These are phyloP conservation scores for carrot (Daucus carota) DNA, from an alignment of 129 eudicot species.

Conservation along the genomic window DH1_v3.0 NC_030386.2:24558501-24559000, in stretches of 20 bases:
- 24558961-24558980: conserved; percentile 37
- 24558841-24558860: conserved; percentile 96
- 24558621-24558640: background rate
- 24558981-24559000: conserved; percentile 48
- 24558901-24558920: background rate
- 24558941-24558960: background rate
- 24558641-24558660: no score
- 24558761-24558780: background rate
- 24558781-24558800: background rate
- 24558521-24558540: no score
- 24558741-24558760: background rate
- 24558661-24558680: no score
- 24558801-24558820: conserved; percentile 56
- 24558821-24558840: conserved; percentile 44
- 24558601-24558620: background rate
- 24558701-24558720: background rate
- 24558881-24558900: background rate
- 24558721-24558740: background rate
- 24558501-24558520: background rate
- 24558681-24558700: no score
- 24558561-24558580: no score
- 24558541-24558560: no score
- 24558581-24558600: background rate
- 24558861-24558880: conserved; percentile 29
- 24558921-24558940: background rate